Percentiles rank a stretch among this genome's conserved stretches.
phyloP scores from a whole-genome alignment of 2,329 filamentous ascomycete species.

The Sporothrix variecibatus region DNA sequence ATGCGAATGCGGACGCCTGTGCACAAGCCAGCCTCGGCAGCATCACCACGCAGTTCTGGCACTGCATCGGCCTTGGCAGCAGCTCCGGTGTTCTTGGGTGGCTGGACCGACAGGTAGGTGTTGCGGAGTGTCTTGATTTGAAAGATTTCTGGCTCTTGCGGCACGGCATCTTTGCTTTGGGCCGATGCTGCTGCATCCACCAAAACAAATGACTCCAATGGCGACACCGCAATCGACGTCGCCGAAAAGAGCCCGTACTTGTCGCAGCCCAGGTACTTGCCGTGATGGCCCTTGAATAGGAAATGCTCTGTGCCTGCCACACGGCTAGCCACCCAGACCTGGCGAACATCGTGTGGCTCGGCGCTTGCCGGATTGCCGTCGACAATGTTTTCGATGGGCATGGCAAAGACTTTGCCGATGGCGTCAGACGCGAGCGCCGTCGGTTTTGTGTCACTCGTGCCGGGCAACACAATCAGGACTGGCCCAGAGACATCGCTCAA shows the following conservation, averaged over 20 bases:
- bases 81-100: constrained; percentile 42
- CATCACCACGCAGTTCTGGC: constrained; percentile 76
- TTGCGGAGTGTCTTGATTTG: constrained; percentile 72
- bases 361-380: constrained; percentile 80
- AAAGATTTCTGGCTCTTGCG: constrained; percentile 62
- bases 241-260: constrained; percentile 78
- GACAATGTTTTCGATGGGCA: constrained; percentile 81
- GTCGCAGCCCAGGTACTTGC: constrained; percentile 84
- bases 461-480: constrained; percentile 78
- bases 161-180: not conserved
- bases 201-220: constrained; percentile 78
- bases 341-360: constrained; percentile 92
- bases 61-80: constrained; percentile 46
- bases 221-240: constrained; percentile 76
- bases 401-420: constrained; percentile 81
- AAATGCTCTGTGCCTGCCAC: constrained; percentile 80
- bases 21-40: constrained; percentile 64
- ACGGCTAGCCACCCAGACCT: constrained; percentile 89
- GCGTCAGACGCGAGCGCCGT: constrained; percentile 83
- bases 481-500: constrained; percentile 77
- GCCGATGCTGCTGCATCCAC: constrained; percentile 56
- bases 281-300: constrained; percentile 88
- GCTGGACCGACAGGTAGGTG: constrained; percentile 66
- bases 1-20: constrained; percentile 82
- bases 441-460: constrained; percentile 55